Base-by-base conservation (phyloP, 352 stramenopile genomes). In the Globisporangium parvum region DNA sequence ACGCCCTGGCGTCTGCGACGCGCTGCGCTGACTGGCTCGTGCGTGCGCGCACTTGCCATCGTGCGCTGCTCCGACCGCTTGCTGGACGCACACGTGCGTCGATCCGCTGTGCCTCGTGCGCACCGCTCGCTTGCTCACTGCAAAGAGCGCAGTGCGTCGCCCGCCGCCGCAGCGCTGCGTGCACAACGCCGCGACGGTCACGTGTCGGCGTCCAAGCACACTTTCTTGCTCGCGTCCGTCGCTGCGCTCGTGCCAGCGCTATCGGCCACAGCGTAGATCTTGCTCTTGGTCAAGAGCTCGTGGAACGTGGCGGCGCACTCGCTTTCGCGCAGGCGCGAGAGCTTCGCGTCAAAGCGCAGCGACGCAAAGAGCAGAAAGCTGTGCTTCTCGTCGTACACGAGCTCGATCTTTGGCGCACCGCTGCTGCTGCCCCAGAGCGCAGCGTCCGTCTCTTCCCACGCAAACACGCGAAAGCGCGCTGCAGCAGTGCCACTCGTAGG, bases 361-460 rank as follows among this genome's bases (percentile, higher is more conserved):
- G 70, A 59, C 57, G 80, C 80, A 37, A 77, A 86, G 24, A 88
- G 59, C 49, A 84, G 44, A 59, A 88, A 87, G 12, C 51, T 62
- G 58, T 87, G 76, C 56, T 73, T 79, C 47, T 82, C 77, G 57
- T 91, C 62, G 57, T 80, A 82, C 47, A 61, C 53, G 15, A 94
- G 58, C 47, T 96, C 86, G 24, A 98, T 79, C 17, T 75, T 66
- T 2, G 94, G 95, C 6, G 67, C 14, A n/a, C 14, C 14, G 39
- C 39, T 57, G 46, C 78, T 63, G 10, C 88, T 82, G 28, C 87
- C 88, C 93, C 93, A 98, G 31, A 96, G 65, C 35, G 68, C 48
- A 6, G 70, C 60, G 47, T 97, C 76, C 5, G 67, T 77, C 66
- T 98, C 96, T 48, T 91, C 51, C 82, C 96, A 99, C 31, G 82